Evolutionary conservation across 805 yeast species (phyloP).

Genomic region (Pichia ethanolica): DNA sequence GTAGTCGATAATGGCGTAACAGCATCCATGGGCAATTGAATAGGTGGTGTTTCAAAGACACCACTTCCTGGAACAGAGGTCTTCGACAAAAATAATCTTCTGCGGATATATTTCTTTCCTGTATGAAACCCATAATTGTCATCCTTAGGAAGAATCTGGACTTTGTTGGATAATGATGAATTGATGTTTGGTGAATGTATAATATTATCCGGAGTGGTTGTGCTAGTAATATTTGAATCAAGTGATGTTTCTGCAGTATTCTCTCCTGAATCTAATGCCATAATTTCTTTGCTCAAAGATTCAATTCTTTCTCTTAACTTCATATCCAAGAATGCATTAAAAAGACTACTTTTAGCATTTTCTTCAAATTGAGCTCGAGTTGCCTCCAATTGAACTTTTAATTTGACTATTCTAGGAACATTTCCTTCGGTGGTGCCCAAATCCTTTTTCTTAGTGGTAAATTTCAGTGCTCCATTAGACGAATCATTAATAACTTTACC

Average conservation of each 20-base stretch:
- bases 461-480: not conserved
- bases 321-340: conserved; percentile 10
- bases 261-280: not conserved
- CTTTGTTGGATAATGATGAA: not conserved
- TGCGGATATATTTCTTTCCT: conserved; percentile 5
- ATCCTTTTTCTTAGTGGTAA: conserved; percentile 1
- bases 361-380: conserved; percentile 1
- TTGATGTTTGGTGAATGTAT: not conserved
- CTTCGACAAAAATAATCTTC: conserved; percentile 8
- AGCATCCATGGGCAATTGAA: conserved; percentile 3
- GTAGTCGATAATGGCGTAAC: not conserved
- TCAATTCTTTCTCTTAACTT: conserved; percentile 8
- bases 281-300: conserved; percentile 1
- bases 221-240: not conserved
- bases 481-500: conserved; percentile 1
- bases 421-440: not conserved
- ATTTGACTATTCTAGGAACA: not conserved
- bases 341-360: conserved; percentile 4
- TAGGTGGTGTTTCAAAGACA: conserved; percentile 10
- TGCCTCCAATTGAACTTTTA: not conserved
- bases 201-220: not conserved
- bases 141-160: not conserved
- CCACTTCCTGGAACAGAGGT: conserved; percentile 10
- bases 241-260: not conserved
- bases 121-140: not conserved